A percentile compares a stretch with the other conserved stretches of the same genome.
Evolutionary conservation across 179 eudicot species (phyloP).

Genomic region (Spergularia azorica): DNA sequence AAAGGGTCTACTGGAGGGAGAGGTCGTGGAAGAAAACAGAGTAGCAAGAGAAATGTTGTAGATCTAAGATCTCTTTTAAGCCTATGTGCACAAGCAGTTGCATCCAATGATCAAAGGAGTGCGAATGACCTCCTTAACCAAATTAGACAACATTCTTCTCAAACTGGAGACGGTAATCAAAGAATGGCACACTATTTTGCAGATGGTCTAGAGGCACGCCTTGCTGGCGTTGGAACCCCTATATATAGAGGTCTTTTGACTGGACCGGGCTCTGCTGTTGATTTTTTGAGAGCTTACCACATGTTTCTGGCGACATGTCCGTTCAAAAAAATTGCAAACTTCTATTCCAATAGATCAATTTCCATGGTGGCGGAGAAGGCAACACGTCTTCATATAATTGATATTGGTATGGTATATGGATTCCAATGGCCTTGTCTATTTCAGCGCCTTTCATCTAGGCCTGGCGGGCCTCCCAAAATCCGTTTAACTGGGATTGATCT

Average conservation of each 20-base stretch:
- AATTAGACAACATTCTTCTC: constrained; percentile 61
- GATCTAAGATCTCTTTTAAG: constrained; percentile 63
- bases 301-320: constrained; percentile 46
- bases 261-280: constrained; percentile 41
- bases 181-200: constrained; percentile 79
- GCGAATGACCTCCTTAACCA: constrained; percentile 61
- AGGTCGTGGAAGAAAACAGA: constrained; percentile 48
- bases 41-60: constrained; percentile 46
- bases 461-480: constrained; percentile 49
- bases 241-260: constrained; percentile 37
- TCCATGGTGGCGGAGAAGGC: constrained; percentile 39
- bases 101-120: constrained; percentile 48
- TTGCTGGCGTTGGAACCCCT: constrained; percentile 49
- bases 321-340: constrained; percentile 43
- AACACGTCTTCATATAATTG: constrained; percentile 44
- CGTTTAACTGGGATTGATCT: constrained; percentile 47
- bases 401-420: constrained; percentile 49
- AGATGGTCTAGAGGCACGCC: constrained; percentile 70
- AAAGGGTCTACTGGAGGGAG: constrained; percentile 47
- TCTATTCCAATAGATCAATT: constrained; percentile 41
- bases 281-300: constrained; percentile 51
- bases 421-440: constrained; percentile 54
- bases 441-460: constrained; percentile 43
- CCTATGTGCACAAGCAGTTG: constrained; percentile 71
- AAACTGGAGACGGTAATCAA: constrained; percentile 67